Evolutionary conservation across 352 stramenopile species (phyloP), one percentile per base, ranked within the genome.

Genomic region (Pseudoperonospora humuli): DNA sequence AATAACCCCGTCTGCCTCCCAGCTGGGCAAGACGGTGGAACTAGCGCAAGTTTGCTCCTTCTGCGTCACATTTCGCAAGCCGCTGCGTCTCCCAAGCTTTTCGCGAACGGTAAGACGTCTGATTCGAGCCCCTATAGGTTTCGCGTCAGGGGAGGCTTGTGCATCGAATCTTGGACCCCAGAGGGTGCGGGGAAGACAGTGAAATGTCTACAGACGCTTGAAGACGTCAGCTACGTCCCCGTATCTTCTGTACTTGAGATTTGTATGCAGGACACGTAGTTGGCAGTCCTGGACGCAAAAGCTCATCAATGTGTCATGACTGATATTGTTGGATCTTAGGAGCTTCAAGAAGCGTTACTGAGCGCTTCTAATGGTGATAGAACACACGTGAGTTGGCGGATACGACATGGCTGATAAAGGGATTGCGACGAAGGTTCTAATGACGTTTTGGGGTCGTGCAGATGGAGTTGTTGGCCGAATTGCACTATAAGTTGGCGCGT

Each of bases 401-500:
- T 21, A 27, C 32, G 5, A 29, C 15, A 0, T 13, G 11, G 15
- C 13, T n/a, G 14, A 8, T 15, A 2, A 31, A 6, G 19, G 11
- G 11, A 21, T 27, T 37, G 26, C 42, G 21, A 31, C 41, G 35
- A 17, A 4, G 18, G 15, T 29, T 45, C 29, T 51, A 49, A 61
- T 43, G 36, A 28, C 50, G 38, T 50, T 53, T 31, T 49, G 52
- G 36, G 37, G 25, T 43, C 18, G 10, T 20, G 21, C 48, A 91
- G 78, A 39, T 82, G 43, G 61, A 76, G 53, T 53, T 91, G 21
- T 50, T 91, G 39, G 78, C 78, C 9, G 78, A 91, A 62, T 31
- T 91, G 31, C 78, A 91, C 52, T 91, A 77, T 51, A 87, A 88
- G 63, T 61, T 91, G 32, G 64, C 73, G 13, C 68, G 78, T 13